Evolutionary conservation across 768 basidiomycete species (phyloP).

Genomic region (Boletus patriciae): DNA sequence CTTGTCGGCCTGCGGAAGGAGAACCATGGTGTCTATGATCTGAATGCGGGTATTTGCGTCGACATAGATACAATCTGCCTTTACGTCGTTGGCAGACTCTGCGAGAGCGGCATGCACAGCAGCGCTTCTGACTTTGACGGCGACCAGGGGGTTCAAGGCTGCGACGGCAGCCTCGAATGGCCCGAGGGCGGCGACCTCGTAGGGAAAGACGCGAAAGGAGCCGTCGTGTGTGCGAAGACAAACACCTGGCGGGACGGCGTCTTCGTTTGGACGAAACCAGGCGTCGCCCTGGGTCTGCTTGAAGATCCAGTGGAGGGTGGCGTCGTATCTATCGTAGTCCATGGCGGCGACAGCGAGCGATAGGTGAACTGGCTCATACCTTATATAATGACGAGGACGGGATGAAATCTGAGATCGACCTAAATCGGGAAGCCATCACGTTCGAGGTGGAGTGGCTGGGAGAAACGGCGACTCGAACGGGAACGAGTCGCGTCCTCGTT

Average conservation of each 20-base stretch:
- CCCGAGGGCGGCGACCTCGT: slow-evolving; percentile 50
- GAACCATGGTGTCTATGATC: slow-evolving; percentile 74
- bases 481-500: slow-evolving; percentile 8
- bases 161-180: slow-evolving; percentile 56
- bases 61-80: slow-evolving; percentile 41
- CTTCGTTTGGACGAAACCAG: slow-evolving; percentile 54
- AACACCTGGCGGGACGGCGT: slow-evolving; percentile 46
- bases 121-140: slow-evolving; percentile 52
- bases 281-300: slow-evolving; percentile 45
- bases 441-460: not conserved
- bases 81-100: slow-evolving; percentile 33
- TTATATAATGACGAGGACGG: slow-evolving; percentile 8
- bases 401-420: slow-evolving; percentile 17
- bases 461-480: slow-evolving; percentile 6
- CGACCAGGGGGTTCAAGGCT: slow-evolving; percentile 54
- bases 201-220: slow-evolving; percentile 56
- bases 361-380: not conserved
- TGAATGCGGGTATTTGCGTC: slow-evolving; percentile 72
- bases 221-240: slow-evolving; percentile 49
- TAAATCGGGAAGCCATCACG: not conserved
- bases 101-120: slow-evolving; percentile 53
- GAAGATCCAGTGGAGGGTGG: slow-evolving; percentile 30
- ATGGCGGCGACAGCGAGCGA: slow-evolving; percentile 18
- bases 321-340: slow-evolving; percentile 39
- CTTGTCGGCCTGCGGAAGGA: slow-evolving; percentile 56